Evolutionary conservation across 441 rosid species (phyloP).

Genomic region (Daphne laureola): DNA sequence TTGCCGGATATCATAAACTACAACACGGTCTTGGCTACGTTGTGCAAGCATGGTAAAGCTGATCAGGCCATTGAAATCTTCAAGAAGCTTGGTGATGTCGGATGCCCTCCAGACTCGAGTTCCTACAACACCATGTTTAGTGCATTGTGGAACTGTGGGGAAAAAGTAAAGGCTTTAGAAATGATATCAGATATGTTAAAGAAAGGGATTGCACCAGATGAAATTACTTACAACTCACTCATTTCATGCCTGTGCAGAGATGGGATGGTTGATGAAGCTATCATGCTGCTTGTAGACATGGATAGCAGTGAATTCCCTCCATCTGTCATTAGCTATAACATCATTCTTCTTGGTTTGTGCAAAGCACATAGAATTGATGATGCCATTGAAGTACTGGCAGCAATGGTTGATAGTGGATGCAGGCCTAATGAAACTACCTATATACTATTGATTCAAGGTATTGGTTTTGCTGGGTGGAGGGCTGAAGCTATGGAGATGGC

Average conservation of each 20-base stretch:
- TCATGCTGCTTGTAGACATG: constrained; percentile 60
- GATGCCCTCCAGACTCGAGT: constrained; percentile 62
- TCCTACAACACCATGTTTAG: constrained; percentile 77
- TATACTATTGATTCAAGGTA: constrained; percentile 51
- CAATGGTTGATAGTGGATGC: constrained; percentile 57
- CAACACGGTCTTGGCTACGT: constrained; percentile 53
- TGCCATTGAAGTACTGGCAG: constrained; percentile 53
- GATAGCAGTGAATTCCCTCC: constrained; percentile 43
- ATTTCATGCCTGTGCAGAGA: constrained; percentile 79
- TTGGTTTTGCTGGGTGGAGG: constrained; percentile 62
- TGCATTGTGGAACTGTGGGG: constrained; percentile 58
- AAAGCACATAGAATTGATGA: constrained; percentile 52
- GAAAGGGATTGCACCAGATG: constrained; percentile 54
- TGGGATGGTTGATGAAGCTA: constrained; percentile 75
- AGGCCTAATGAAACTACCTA: constrained; percentile 71
- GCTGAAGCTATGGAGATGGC: constrained; percentile 72
- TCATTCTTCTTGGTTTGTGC: constrained; percentile 58
- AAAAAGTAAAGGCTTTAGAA: constrained; percentile 40
- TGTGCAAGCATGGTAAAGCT: constrained; percentile 60
- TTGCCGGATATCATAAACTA: constrained; percentile 73
- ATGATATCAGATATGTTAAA: constrained; percentile 55
- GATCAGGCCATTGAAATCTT: constrained; percentile 71
- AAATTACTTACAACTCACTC: constrained; percentile 66
- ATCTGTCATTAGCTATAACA: constrained; percentile 56
- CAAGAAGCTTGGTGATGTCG: constrained; percentile 48